A percentile compares a stretch with the other conserved stretches of the same genome.
Evolutionary conservation across 2,329 filamentous ascomycete genomes (phyloP).

Genomic region (Penicillium paneum): DNA sequence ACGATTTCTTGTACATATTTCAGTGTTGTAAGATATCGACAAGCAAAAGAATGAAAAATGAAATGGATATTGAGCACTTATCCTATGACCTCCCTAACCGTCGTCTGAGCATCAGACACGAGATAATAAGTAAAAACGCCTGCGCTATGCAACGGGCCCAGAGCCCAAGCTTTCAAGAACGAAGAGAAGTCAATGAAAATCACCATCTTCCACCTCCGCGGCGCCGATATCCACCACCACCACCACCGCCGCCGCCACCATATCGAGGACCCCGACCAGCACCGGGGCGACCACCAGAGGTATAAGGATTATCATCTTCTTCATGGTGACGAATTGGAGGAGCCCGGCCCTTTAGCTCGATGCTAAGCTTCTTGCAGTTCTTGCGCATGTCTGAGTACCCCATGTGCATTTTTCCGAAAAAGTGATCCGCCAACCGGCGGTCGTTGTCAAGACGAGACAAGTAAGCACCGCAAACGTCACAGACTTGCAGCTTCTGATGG

Average conservation of each 20-base stretch:
- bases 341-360: conserved; percentile 74
- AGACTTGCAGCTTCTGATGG: conserved; percentile 97
- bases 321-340: conserved; percentile 58
- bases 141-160: conserved; percentile 41
- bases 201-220: conserved; percentile 43
- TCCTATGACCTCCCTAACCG: conserved; percentile 22
- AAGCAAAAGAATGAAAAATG: conserved; percentile 7
- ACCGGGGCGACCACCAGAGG: conserved; percentile 41
- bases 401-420: conserved; percentile 99
- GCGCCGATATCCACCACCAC: conserved; percentile 43
- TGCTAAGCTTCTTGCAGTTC: conserved; percentile 80
- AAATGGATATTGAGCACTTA: conserved; percentile 20
- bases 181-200: conserved; percentile 17
- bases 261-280: conserved; percentile 45
- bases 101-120: conserved; percentile 25
- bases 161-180: conserved; percentile 7
- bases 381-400: conserved; percentile 98
- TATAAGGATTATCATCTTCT: conserved; percentile 54
- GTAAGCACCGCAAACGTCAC: conserved; percentile 96
- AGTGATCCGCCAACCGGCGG: conserved; percentile 88
- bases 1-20: neutral
- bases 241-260: conserved; percentile 49
- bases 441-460: conserved; percentile 91
- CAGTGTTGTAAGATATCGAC: neutral
- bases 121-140: conserved; percentile 37